A percentile compares a stretch with the other conserved stretches of the same genome.
Evolutionary conservation across 345 rosid species (phyloP).

Genomic region (Melaleuca quinquenervia): DNA sequence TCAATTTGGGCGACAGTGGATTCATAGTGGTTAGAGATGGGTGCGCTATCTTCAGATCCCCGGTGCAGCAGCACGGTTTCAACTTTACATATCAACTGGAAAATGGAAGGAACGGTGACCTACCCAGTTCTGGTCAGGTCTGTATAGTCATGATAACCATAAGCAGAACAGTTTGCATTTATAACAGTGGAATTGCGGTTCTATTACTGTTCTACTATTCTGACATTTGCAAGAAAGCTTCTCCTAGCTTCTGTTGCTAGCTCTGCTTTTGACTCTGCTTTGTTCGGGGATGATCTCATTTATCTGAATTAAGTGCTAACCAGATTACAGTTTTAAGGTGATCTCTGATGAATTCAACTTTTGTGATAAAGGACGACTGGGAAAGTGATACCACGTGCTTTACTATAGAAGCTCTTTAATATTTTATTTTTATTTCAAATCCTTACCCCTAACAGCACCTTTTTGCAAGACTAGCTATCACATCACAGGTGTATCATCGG

Average conservation of each 20-base stretch:
- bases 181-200: neutral
- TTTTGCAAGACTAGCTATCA: neutral
- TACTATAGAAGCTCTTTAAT: neutral
- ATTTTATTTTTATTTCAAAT: neutral
- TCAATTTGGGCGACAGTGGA: slow-evolving; percentile 96
- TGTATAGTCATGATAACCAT: neutral
- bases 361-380: neutral
- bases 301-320: neutral
- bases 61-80: slow-evolving; percentile 91
- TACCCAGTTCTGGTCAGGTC: slow-evolving; percentile 90
- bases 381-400: neutral
- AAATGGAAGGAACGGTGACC: slow-evolving; percentile 58
- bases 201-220: neutral
- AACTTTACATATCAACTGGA: slow-evolving; percentile 92
- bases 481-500: neutral
- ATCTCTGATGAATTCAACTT: neutral
- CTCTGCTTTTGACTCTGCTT: neutral
- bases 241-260: neutral
- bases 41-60: slow-evolving; percentile 68
- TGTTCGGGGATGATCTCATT: neutral
- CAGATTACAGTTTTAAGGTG: neutral
- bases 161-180: neutral
- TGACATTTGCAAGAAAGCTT: neutral
- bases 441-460: neutral
- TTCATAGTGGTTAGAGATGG: slow-evolving; percentile 89